Evolutionary conservation across 139 green algal species (phyloP).

Genomic region (Axilococcus clingmanii): DNA sequence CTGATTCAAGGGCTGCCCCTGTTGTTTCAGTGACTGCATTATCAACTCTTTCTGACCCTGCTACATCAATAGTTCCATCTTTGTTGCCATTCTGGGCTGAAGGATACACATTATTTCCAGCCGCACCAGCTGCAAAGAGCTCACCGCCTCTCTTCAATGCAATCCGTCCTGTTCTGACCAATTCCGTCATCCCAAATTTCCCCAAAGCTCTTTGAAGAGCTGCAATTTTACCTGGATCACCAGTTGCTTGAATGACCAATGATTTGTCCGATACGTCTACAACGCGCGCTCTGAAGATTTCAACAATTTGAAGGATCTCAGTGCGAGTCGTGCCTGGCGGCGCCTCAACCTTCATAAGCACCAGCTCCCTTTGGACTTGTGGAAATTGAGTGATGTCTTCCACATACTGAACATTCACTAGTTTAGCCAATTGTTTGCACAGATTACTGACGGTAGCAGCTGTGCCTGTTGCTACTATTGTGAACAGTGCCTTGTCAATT

Average conservation of each 20-base stretch:
- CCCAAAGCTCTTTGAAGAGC: conserved; percentile 56
- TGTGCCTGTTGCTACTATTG: conserved; percentile 79
- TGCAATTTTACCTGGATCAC: conserved; percentile 86
- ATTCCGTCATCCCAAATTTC: conserved; percentile 74
- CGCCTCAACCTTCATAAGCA: conserved; percentile 83
- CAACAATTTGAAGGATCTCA: conserved; percentile 82
- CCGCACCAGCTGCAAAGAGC: conserved; percentile 46
- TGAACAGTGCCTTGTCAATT: conserved; percentile 93
- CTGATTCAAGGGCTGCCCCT: no score
- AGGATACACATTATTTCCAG: conserved; percentile 24
- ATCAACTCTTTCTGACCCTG: neutral
- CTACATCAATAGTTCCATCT: neutral
- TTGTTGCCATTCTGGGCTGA: neutral
- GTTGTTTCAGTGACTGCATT: neutral
- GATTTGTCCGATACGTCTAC: conserved; percentile 67
- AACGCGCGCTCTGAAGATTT: conserved; percentile 87
- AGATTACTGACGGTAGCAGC: conserved; percentile 57
- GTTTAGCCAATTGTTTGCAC: conserved; percentile 71
- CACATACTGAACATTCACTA: conserved; percentile 95
- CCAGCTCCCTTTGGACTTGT: conserved; percentile 85
- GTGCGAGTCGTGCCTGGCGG: conserved; percentile 46
- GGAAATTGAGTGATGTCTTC: conserved; percentile 81
- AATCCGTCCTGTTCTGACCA: conserved; percentile 88
- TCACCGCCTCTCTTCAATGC: conserved; percentile 66
- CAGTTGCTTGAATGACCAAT: conserved; percentile 62